Evolutionary conservation across 768 basidiomycete species (phyloP).

Genomic region (Lentinula raphanica): DNA sequence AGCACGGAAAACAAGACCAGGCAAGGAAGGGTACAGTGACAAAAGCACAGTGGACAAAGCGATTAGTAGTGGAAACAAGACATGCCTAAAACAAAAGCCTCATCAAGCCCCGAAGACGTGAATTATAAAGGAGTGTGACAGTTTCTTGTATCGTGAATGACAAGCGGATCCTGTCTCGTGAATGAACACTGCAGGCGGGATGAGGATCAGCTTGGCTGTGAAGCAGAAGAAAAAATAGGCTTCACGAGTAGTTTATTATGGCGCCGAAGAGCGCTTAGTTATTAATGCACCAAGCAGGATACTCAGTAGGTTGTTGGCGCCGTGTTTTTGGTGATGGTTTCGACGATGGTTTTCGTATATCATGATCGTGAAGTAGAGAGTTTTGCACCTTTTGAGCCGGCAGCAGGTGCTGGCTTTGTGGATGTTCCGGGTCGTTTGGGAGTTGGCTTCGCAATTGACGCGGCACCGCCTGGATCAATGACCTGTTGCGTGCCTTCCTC

Average conservation of each 20-base stretch:
- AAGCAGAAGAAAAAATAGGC: not conserved
- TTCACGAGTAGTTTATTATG: not conserved
- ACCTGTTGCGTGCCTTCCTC: conserved; percentile 9
- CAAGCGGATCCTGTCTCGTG: conserved; percentile 7
- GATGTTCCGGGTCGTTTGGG: conserved; percentile 8
- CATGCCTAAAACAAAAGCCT: conserved; percentile 12
- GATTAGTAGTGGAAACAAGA: conserved; percentile 9
- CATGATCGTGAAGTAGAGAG: conserved; percentile 6
- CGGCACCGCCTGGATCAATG: not conserved
- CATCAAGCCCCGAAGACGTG: conserved; percentile 4
- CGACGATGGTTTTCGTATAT: conserved; percentile 3
- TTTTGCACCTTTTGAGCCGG: not conserved
- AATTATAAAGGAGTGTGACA: conserved; percentile 8
- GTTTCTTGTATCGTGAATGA: conserved; percentile 8
- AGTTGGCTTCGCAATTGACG: not conserved
- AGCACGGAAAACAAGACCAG: conserved; percentile 13
- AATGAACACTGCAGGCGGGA: not conserved
- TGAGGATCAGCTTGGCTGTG: not conserved
- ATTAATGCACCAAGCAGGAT: not conserved
- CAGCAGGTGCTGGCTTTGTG: not conserved
- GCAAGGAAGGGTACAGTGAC: conserved; percentile 10
- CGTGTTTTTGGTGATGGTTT: not conserved
- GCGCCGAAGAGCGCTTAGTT: not conserved
- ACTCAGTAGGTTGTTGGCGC: not conserved
- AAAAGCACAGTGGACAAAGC: conserved; percentile 6